Percentiles rank a stretch among this genome's conserved stretches.
These are phyloP conservation scores for Ceratobasidium sp. DNA, from an alignment of 1,284 basidiomycete species.

Conservation along the genomic window DNA sequence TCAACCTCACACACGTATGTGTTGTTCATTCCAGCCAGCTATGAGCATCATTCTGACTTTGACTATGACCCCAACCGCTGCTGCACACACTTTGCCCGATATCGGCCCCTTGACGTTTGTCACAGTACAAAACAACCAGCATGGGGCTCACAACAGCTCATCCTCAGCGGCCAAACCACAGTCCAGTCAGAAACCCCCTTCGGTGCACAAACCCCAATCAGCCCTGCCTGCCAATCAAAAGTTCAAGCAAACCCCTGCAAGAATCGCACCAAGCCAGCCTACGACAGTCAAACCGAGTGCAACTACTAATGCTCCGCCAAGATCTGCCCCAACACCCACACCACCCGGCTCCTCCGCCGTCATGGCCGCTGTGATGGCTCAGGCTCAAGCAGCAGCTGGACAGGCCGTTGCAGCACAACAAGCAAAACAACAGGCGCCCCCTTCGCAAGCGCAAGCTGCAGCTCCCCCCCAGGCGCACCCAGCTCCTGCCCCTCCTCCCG, in stretches of 20 bases:
- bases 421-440: slow-evolving; percentile 19
- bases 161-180: not conserved
- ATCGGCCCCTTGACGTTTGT: not conserved
- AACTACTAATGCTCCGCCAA: slow-evolving; percentile 31
- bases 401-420: slow-evolving; percentile 34
- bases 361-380: slow-evolving; percentile 36
- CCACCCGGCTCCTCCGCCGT: slow-evolving; percentile 32
- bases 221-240: slow-evolving; percentile 11
- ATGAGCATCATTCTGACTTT: not conserved
- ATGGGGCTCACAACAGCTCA: not conserved
- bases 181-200: slow-evolving; percentile 11
- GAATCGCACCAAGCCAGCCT: slow-evolving; percentile 9
- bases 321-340: slow-evolving; percentile 28
- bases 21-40: not conserved
- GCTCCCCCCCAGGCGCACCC: not conserved
- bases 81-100: not conserved
- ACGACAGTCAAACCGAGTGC: slow-evolving; percentile 34
- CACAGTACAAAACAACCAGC: slow-evolving; percentile 24
- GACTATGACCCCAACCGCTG: not conserved
- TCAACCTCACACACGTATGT: slow-evolving; percentile 10
- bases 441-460: not conserved
- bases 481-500: not conserved
- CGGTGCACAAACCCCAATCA: slow-evolving; percentile 11
- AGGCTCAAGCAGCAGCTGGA: slow-evolving; percentile 30
- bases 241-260: slow-evolving; percentile 9